Evolutionary conservation across 768 basidiomycete species (phyloP).

Genomic region (Russula sp.): DNA sequence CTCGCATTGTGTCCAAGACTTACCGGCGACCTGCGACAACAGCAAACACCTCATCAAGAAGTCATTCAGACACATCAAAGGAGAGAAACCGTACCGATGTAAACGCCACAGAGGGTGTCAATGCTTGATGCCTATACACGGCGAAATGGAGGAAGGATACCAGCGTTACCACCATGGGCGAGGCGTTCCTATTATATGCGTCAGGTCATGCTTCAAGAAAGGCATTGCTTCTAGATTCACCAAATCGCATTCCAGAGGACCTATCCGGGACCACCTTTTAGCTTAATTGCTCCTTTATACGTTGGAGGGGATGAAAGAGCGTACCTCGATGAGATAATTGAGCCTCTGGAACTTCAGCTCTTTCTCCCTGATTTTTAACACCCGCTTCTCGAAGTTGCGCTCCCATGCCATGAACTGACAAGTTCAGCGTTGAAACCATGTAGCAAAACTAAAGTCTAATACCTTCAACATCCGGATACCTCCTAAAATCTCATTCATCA

Average conservation of each 20-base stretch:
- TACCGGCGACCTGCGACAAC: conserved; percentile 43
- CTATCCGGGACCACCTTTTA: conserved; percentile 31
- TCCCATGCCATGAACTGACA: conserved; percentile 92
- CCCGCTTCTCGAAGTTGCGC: conserved; percentile 76
- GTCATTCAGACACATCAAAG: neutral
- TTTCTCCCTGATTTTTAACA: conserved; percentile 69
- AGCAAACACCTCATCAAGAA: neutral
- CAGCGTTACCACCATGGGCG: conserved; percentile 51
- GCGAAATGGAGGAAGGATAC: conserved; percentile 62
- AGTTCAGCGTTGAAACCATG: conserved; percentile 1
- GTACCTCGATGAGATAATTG: conserved; percentile 83
- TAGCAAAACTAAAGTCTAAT: neutral
- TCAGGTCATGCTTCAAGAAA: conserved; percentile 1
- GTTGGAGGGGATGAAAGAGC: conserved; percentile 10
- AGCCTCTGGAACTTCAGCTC: conserved; percentile 82
- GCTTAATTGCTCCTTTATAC: neutral
- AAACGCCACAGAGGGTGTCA: conserved; percentile 86
- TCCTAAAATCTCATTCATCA: conserved; percentile 94
- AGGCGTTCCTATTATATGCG: conserved; percentile 38
- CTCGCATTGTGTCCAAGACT: conserved; percentile 14
- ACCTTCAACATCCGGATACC: conserved; percentile 89
- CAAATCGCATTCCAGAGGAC: conserved; percentile 53
- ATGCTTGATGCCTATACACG: conserved; percentile 58
- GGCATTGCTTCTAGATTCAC: conserved; percentile 34
- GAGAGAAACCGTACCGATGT: conserved; percentile 42